Percentiles rank a stretch among this genome's conserved stretches.
Evolutionary conservation across 139 green algal species (phyloP).

Genomic region (Chlamydomonas asymmetrica): DNA sequence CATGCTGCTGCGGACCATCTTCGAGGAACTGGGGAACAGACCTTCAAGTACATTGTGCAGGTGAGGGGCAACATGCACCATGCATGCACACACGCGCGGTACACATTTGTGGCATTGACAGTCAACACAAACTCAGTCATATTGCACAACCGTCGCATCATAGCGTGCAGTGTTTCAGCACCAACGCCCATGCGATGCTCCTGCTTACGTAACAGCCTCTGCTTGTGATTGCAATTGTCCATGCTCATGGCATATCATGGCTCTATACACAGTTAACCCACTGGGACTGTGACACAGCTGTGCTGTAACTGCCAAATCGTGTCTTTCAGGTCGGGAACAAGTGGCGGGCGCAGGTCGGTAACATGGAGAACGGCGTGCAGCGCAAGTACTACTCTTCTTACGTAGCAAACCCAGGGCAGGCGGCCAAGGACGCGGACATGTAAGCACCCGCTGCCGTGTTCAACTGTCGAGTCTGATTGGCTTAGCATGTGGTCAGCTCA

Average conservation of each 20-base stretch:
- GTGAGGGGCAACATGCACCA: background rate
- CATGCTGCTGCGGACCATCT: background rate
- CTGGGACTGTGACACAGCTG: background rate
- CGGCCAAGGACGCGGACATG: slow-evolving; percentile 35
- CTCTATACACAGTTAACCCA: too few relatives aligned
- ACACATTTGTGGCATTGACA: background rate
- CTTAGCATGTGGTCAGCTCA: too few relatives aligned
- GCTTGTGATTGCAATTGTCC: background rate
- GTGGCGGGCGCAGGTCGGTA: slow-evolving; percentile 32
- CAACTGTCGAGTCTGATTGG: background rate
- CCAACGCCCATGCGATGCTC: background rate
- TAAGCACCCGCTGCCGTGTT: background rate
- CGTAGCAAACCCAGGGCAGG: slow-evolving; percentile 1
- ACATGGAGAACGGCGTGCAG: slow-evolving; percentile 29
- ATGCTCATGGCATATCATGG: background rate
- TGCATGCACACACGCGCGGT: too few relatives aligned
- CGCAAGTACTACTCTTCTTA: slow-evolving; percentile 30
- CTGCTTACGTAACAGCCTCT: background rate
- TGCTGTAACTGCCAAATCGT: background rate
- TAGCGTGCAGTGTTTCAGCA: background rate
- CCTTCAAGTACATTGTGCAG: slow-evolving; percentile 35
- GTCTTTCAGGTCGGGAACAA: slow-evolving; percentile 27
- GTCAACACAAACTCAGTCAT: background rate
- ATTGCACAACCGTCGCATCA: background rate
- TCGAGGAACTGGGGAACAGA: background rate